Evolutionary conservation across 331 rosid genomes (phyloP).

Genomic region (Erythrophleum ivorense): DNA sequence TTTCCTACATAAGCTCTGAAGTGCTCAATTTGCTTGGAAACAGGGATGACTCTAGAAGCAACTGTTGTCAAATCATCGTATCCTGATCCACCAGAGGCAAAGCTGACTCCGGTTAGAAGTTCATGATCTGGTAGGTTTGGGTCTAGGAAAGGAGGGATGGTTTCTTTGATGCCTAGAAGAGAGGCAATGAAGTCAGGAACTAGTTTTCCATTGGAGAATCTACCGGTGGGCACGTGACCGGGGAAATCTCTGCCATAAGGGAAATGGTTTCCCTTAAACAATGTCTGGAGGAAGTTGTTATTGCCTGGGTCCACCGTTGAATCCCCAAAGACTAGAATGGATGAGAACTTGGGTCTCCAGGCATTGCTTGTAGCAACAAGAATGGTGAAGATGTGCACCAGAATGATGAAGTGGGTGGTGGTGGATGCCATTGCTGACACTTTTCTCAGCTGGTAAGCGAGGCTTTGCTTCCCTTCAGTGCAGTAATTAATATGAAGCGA

Average conservation of each 20-base stretch:
- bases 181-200: conserved; percentile 60
- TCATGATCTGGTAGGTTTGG: conserved; percentile 43
- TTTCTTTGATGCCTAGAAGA: conserved; percentile 39
- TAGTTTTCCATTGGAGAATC: conserved; percentile 66
- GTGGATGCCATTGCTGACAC: conserved; percentile 47
- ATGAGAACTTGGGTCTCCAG: conserved; percentile 45
- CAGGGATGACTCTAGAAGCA: conserved; percentile 43
- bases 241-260: conserved; percentile 68
- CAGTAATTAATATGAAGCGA: neutral
- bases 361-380: conserved; percentile 37
- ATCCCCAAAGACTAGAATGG: conserved; percentile 65
- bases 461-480: conserved; percentile 9
- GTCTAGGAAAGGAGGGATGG: conserved; percentile 49
- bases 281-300: conserved; percentile 53
- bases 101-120: conserved; percentile 49
- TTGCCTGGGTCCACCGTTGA: conserved; percentile 66
- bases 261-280: conserved; percentile 47
- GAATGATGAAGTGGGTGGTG: conserved; percentile 24
- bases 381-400: conserved; percentile 39
- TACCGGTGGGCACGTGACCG: conserved; percentile 55
- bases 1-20: conserved; percentile 55
- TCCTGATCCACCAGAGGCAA: conserved; percentile 52
- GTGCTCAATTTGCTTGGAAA: conserved; percentile 52
- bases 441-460: neutral
- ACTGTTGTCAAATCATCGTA: conserved; percentile 49